These are phyloP conservation scores for Prasinococcaceae sp. DNA, from an alignment of 139 green algal genomes.

Conservation along the genomic window DNA sequence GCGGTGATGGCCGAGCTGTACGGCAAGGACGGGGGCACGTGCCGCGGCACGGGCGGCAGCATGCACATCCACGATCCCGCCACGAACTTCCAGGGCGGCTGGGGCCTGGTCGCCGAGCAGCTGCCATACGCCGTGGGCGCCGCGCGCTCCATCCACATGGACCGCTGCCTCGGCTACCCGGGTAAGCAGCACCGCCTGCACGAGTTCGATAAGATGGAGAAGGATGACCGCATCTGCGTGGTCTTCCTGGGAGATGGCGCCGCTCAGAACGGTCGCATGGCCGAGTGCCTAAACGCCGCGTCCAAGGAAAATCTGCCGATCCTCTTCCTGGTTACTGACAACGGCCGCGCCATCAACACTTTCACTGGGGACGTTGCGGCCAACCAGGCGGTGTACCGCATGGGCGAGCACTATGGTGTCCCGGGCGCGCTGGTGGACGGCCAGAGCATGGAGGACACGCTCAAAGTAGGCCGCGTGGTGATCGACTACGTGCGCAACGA, in stretches of 20 bases:
- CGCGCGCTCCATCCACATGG: constrained; percentile 13
- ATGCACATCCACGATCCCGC: constrained; percentile 17
- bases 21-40: constrained; percentile 8
- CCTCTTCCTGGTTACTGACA: constrained; percentile 17
- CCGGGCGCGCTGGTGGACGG: constrained; percentile 10
- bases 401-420: constrained; percentile 15
- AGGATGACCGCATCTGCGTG: constrained; percentile 11
- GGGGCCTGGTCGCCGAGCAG: constrained; percentile 16
- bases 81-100: constrained; percentile 17
- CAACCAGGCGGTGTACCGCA: constrained; percentile 11
- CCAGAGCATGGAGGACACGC: constrained; percentile 9
- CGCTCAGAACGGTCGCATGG: constrained; percentile 18
- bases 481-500: constrained; percentile 15
- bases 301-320: constrained; percentile 17
- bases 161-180: constrained; percentile 3
- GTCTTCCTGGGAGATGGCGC: constrained; percentile 15
- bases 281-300: constrained; percentile 15
- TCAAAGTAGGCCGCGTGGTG: constrained; percentile 1
- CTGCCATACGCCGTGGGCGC: constrained; percentile 13
- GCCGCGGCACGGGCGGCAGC: constrained; percentile 6
- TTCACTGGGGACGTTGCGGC: constrained; percentile 15
- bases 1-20: constrained; percentile 15
- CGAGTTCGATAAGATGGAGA: neutral
- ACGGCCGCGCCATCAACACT: constrained; percentile 18
- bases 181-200: no score